Percentiles rank a stretch among this genome's conserved stretches.
Conservation (phyloP, 495 filamentous ascomycete species). For the Aspergillus bridgeri region DNA sequence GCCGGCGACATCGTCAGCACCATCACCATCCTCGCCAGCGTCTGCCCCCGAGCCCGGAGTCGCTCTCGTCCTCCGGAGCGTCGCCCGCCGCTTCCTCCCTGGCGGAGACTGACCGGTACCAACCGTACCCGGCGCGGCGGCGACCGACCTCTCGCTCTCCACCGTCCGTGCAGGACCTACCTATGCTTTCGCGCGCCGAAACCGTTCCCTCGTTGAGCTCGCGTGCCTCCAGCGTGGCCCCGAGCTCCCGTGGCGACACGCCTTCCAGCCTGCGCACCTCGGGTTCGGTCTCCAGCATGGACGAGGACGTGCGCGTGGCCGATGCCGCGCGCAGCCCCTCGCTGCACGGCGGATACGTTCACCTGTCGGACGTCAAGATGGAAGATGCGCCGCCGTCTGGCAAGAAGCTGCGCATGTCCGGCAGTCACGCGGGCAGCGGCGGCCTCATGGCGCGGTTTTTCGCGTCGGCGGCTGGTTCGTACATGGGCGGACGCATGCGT, state of each 20-base stretch:
- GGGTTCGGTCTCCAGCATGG: conserved; percentile 34
- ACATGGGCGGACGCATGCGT: conserved; percentile 41
- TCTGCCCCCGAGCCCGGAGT: conserved; percentile 35
- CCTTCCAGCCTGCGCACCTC: conserved; percentile 41
- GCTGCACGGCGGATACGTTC: conserved; percentile 34
- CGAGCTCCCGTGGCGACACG: conserved; percentile 38
- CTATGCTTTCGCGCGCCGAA: conserved; percentile 43
- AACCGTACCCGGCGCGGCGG: conserved; percentile 32
- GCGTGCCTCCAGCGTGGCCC: conserved; percentile 47
- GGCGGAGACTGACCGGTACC: conserved; percentile 36
- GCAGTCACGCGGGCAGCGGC: conserved; percentile 25
- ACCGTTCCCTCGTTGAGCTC: conserved; percentile 45
- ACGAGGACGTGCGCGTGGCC: conserved; percentile 36
- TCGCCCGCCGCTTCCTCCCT: conserved; percentile 23
- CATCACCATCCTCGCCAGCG: conserved; percentile 26
- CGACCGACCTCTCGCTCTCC: conserved; percentile 44
- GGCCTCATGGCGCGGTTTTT: conserved; percentile 46
- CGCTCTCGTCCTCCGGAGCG: conserved; percentile 18
- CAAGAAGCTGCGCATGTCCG: conserved; percentile 42
- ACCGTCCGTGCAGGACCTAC: conserved; percentile 47
- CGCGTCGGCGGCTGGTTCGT: conserved; percentile 42
- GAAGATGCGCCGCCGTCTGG: conserved; percentile 32
- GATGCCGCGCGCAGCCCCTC: conserved; percentile 35
- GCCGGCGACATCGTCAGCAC: conserved; percentile 10
- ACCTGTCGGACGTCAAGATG: conserved; percentile 27